phyloP scores from a whole-genome alignment of 495 filamentous ascomycete species.

The Trichoderma orchidacearum region DNA sequence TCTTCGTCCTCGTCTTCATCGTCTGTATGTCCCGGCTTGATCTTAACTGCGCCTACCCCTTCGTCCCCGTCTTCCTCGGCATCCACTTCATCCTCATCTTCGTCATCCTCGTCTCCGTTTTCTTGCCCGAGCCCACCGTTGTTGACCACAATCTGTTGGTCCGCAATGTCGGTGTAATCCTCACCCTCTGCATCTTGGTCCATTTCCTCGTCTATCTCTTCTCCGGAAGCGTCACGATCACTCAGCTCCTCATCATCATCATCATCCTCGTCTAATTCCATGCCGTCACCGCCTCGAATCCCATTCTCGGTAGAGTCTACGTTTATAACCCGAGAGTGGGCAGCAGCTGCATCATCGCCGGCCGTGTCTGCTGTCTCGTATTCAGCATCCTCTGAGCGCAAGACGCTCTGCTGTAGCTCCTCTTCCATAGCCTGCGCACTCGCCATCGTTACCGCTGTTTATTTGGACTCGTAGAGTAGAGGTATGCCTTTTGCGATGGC shows the following conservation, averaged over 20 bases:
- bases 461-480: background rate
- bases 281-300: conserved; percentile 7
- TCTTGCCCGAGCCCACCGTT: background rate
- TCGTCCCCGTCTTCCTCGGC: conserved; percentile 42
- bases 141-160: background rate
- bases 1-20: conserved; percentile 28
- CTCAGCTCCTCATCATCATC: conserved; percentile 26
- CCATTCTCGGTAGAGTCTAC: background rate
- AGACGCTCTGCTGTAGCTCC: conserved; percentile 33
- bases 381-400: conserved; percentile 26
- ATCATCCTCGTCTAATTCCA: conserved; percentile 4
- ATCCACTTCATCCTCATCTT: conserved; percentile 33
- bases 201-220: conserved; percentile 18
- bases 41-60: conserved; percentile 64
- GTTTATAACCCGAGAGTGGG: no score
- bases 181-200: conserved; percentile 27
- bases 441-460: conserved; percentile 19
- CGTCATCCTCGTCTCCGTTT: conserved; percentile 13
- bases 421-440: conserved; percentile 36
- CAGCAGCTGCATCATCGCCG: background rate
- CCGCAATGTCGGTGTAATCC: conserved; percentile 15
- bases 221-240: conserved; percentile 24
- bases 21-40: conserved; percentile 40
- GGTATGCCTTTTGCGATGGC: background rate
- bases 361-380: conserved; percentile 9